Base-by-base conservation (phyloP, 208 protist genomes). In the Acanthamoeba rhysodes region DNA sequence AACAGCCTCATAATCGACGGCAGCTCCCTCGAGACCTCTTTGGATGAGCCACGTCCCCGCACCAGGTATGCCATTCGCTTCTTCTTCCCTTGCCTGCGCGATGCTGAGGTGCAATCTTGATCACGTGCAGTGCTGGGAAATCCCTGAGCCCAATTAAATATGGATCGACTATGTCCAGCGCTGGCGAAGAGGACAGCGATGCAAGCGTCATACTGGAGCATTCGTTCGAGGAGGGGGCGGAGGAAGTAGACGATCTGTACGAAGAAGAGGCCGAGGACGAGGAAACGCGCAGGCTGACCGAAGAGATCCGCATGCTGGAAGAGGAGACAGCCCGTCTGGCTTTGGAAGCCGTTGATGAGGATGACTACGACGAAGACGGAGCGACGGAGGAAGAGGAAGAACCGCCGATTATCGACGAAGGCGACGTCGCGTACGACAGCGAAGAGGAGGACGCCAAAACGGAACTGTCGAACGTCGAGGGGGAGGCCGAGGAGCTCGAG, bases 221-320 rank as follows among this genome's bases (percentile, higher is more conserved):
- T 29, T 66, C 59, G 4, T n/a, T 29, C 37, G 70, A 45, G 14
- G 70, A 14, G 8, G 70, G 9, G 34, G 7, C 22, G 32, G 70
- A 78, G 12, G 70, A 18, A 5, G 70, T 3, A 20, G 41, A 27
- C 27, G 78, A n/a, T 16, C 41, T 2, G 12, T 16, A 85, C 50
- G 80, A 88, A 4, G 80, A 88, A 5, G 80, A 88, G 50, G 50
- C 32, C 5, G 74, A 88, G 22, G 88, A 93, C 66, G 88, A 93
- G 45, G 88, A 93, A 24, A 80, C 37, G n/a, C 59, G 88, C 16
- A 18, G 66, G 41, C 41, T 93, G 0, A 29, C 59, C 18, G 88
- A 93, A 53, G 88, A 93, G 88, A 93, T 93, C 3, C 53, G 88
- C 22, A 50, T 78, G 59, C 59, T 93, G 1, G 88, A 93, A 76